Conservation (phyloP, 1,139 yeast genomes). For the Candida neerlandica region DNA sequence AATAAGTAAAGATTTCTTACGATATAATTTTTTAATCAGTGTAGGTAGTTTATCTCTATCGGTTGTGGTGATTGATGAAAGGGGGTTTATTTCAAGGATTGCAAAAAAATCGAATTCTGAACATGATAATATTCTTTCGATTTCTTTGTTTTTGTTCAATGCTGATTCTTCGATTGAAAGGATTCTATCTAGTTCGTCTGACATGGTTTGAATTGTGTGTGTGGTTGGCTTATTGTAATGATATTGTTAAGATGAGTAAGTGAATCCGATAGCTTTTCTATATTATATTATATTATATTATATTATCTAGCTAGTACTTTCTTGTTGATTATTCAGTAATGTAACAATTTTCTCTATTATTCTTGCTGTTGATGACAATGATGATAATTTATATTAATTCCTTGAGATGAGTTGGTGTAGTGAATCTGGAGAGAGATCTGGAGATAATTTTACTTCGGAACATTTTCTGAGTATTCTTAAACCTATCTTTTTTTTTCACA, state of each 20-base stretch:
- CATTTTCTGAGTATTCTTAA: too few species aligned
- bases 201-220: neutral
- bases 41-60: constrained; percentile 30
- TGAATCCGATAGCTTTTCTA: neutral
- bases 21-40: constrained; percentile 49
- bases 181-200: constrained; percentile 34
- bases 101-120: constrained; percentile 57
- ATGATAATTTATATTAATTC: too few species aligned
- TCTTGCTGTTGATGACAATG: too few species aligned
- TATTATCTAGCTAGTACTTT: too few species aligned
- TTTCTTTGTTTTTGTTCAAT: constrained; percentile 53
- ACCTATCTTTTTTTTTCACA: too few species aligned
- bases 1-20: constrained; percentile 62
- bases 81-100: constrained; percentile 55
- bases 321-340: too few species aligned
- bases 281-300: too few species aligned
- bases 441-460: too few species aligned
- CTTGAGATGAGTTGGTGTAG: too few species aligned
- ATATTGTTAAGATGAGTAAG: neutral
- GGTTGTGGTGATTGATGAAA: constrained; percentile 18
- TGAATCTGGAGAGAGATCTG: too few species aligned
- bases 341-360: too few species aligned
- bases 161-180: constrained; percentile 39
- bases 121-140: constrained; percentile 52
- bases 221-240: neutral